phyloP scores from a whole-genome alignment of 495 filamentous ascomycete genomes.

The Lasiosphaeriaceae sp. region DNA sequence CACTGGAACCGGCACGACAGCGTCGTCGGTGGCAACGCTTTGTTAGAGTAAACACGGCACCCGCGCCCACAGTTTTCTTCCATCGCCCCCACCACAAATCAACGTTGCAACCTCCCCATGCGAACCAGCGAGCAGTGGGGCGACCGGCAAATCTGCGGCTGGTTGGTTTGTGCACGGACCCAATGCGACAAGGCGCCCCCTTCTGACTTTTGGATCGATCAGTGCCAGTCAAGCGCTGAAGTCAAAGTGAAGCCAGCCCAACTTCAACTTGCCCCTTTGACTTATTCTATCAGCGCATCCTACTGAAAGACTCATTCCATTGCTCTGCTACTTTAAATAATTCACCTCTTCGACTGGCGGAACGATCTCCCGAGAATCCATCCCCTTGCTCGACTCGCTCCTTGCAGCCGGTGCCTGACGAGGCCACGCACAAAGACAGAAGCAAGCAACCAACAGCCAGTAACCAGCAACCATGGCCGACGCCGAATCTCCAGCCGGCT shows the following conservation, averaged over 20 bases:
- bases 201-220: background rate
- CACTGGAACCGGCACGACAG: background rate
- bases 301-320: no score
- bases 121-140: background rate
- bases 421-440: background rate
- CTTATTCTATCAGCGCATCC: no score
- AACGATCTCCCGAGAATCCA: background rate
- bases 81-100: background rate
- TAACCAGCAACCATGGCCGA: conserved; percentile 47
- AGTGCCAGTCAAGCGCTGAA: no score
- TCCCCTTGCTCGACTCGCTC: background rate
- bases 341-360: no score
- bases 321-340: no score
- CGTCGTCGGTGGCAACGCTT: conserved; percentile 13
- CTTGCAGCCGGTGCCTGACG: background rate
- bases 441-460: no score
- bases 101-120: background rate
- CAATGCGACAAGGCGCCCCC: background rate
- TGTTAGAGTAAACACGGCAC: conserved; percentile 4
- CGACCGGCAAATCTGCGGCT: background rate
- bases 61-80: conserved; percentile 3
- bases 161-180: background rate
- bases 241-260: no score
- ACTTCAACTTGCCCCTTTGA: no score
- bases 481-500: conserved; percentile 27